Evolutionary conservation across 2,329 filamentous ascomycete species (phyloP).

Genomic region (Colletotrichum filicis): DNA sequence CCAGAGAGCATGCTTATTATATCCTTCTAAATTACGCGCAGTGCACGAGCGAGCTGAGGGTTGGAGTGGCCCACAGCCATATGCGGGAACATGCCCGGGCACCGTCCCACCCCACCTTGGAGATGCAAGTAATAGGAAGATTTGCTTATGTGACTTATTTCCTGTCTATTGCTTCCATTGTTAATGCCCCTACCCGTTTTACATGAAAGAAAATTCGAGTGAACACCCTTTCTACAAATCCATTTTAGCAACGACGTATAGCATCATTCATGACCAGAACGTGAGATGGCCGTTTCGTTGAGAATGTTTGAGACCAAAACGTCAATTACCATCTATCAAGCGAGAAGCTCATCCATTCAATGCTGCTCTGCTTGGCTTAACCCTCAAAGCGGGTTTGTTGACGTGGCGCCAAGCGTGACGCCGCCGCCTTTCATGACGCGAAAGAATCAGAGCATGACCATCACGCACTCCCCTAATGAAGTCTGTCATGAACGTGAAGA

Average conservation of each 20-base stretch:
- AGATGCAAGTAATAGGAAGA: background rate
- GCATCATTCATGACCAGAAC: constrained; percentile 30
- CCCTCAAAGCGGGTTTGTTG: background rate
- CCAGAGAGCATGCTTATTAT: background rate
- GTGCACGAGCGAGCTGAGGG: background rate
- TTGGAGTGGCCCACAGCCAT: background rate
- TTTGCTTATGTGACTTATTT: constrained; percentile 12
- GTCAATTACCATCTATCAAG: constrained; percentile 37
- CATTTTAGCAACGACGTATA: constrained; percentile 30
- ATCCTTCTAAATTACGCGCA: background rate
- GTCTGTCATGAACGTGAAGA: constrained; percentile 5
- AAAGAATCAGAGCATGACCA: constrained; percentile 9
- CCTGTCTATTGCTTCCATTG: constrained; percentile 18
- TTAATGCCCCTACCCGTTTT: background rate
- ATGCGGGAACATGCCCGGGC: background rate
- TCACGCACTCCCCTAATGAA: constrained; percentile 14
- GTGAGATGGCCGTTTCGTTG: constrained; percentile 23
- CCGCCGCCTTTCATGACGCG: constrained; percentile 12
- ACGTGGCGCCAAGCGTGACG: background rate
- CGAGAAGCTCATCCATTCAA: constrained; percentile 5
- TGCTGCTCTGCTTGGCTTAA: constrained; percentile 23
- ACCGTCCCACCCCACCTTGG: background rate
- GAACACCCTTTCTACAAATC: constrained; percentile 24
- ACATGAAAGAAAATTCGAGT: background rate
- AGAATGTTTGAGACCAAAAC: constrained; percentile 15